Evolutionary conservation across 2,329 filamentous ascomycete species (phyloP).

Genomic region (Conoideocrella luteorostrata): DNA sequence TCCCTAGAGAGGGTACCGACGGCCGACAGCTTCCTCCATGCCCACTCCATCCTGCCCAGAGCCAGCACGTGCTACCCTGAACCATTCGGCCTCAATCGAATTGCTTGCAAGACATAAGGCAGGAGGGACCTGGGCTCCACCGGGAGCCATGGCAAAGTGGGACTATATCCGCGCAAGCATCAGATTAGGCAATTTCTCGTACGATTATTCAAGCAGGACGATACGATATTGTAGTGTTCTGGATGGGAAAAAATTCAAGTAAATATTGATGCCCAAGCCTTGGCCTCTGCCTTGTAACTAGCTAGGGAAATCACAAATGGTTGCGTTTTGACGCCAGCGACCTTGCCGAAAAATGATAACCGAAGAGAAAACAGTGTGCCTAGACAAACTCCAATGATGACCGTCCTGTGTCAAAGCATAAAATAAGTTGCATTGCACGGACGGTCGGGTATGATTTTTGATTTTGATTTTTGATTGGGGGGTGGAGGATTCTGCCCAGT

Average conservation of each 20-base stretch:
- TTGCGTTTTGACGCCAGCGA: neutral
- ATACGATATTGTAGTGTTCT: neutral
- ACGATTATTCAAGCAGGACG: neutral
- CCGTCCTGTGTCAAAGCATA: neutral
- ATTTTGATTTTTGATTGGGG: too few relatives aligned
- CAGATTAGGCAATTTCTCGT: neutral
- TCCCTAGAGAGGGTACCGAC: too few relatives aligned
- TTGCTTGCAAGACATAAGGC: neutral
- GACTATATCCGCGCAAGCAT: neutral
- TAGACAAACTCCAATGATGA: neutral
- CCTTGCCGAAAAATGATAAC: neutral
- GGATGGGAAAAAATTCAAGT: neutral
- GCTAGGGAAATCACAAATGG: neutral
- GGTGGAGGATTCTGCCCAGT: too few relatives aligned
- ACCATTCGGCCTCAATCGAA: too few relatives aligned
- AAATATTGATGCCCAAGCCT: neutral
- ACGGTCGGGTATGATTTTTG: neutral
- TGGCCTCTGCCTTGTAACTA: too few relatives aligned
- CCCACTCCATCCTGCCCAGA: too few relatives aligned
- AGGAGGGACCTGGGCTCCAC: neutral
- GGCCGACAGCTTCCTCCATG: too few relatives aligned
- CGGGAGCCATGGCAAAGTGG: neutral
- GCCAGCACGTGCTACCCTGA: constrained; percentile 2
- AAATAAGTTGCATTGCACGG: neutral
- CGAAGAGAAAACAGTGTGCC: neutral